phyloP scores from a whole-genome alignment of 495 filamentous ascomycete genomes.

The Penicillium daleae region DNA sequence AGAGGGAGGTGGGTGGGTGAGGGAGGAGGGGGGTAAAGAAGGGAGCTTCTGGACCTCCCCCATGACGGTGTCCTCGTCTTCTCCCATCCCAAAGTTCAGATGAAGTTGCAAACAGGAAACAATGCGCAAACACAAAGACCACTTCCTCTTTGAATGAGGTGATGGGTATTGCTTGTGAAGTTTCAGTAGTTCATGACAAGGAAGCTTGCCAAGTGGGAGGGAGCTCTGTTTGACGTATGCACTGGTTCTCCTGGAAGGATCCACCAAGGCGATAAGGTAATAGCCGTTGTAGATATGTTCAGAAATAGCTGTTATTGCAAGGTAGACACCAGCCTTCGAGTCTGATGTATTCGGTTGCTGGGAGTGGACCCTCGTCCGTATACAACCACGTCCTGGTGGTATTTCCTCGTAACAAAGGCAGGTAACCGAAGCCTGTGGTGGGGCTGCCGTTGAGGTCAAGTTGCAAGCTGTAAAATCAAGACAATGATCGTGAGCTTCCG shows the following conservation, averaged over 20 bases:
- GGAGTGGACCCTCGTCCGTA: constrained; percentile 9
- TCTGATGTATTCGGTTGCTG: not conserved
- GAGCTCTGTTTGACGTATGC: constrained; percentile 2
- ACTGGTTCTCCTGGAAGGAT: not conserved
- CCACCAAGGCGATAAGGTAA: constrained; percentile 6
- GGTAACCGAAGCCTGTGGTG: not conserved
- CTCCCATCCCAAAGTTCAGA: constrained; percentile 33
- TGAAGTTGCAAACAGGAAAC: constrained; percentile 1
- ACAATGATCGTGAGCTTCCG: not conserved
- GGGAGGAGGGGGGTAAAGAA: constrained; percentile 23
- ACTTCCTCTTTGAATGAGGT: constrained; percentile 7
- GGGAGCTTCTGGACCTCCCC: constrained; percentile 32
- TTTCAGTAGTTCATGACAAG: constrained; percentile 34
- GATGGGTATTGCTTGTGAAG: not conserved
- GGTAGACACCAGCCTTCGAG: not conserved
- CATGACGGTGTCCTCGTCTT: constrained; percentile 49
- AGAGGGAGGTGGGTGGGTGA: constrained; percentile 19
- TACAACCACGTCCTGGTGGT: constrained; percentile 15
- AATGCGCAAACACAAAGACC: not conserved
- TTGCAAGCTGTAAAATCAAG: not conserved
- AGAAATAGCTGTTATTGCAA: not conserved
- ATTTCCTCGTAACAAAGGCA: constrained; percentile 13
- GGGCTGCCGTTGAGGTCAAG: not conserved
- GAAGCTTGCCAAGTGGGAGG: not conserved
- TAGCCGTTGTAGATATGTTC: not conserved